Evolutionary conservation across 2,329 filamentous ascomycete genomes (phyloP), one percentile per base, ranked within the genome.

Genomic region (Dendrostoma leiphaemia): DNA sequence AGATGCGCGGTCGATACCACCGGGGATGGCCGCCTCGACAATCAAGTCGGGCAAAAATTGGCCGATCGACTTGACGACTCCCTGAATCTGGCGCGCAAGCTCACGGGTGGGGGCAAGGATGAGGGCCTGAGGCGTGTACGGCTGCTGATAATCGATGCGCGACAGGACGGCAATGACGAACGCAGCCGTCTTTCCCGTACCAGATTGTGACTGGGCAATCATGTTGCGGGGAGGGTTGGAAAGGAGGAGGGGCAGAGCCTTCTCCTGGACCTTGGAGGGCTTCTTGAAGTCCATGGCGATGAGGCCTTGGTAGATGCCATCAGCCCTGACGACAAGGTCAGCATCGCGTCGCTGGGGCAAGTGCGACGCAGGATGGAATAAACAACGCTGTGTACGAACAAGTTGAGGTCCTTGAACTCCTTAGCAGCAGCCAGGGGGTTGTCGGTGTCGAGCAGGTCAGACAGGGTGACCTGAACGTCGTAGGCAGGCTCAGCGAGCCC

Each of bases 161-260:
- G 89, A 89, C 37, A 99, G 81, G 57, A 96, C 89, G 58, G 96
- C 96, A 59, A 96, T 86, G 43, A 94, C 90, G 70, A 99, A 99
- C 21, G 94, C 94, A 19, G 92, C 94, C 0, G 94, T 99, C 79
- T 99, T 99, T 67, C 94, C 94, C 19, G 94, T 99, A 63, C 94
- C 94, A 2, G 94, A 99, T 72, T 99, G 94, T n/a, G 94, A 99
- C 74, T 99, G 94, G 3, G 92, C 94, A 67, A 99, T 93, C 82
- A 99, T 89, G 73, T 97, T 97, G 61, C 81, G 81, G 1, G 93
- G 88, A n/a, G 94, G 93, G 67, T 96, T 79, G 63, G 82, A 77
- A 60, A 99, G 82, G 66, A 99, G 88, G 52, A 99, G 80, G 26
- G 94, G 94, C 17, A 99, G 82, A 1, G 94, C 94, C 63, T 88